Percentiles rank a stretch among this genome's conserved stretches.
Conservation (phyloP, 306 rosid species). For the Datisca glomerata region DNA sequence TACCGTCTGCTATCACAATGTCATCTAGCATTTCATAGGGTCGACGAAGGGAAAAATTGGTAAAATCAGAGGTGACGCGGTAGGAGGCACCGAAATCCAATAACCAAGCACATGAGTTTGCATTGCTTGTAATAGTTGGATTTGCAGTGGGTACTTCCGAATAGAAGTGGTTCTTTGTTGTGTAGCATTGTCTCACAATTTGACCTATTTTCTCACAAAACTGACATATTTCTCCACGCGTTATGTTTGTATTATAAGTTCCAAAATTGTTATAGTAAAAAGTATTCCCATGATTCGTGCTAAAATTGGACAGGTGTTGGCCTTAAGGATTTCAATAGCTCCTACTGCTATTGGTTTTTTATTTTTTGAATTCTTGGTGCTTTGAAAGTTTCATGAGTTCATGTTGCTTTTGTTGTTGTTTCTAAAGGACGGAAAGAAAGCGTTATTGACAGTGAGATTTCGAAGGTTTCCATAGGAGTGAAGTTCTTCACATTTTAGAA, state of each 20-base stretch:
- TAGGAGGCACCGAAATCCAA: neutral
- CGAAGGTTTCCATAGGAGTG: neutral
- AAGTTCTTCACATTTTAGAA: neutral
- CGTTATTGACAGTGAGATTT: neutral
- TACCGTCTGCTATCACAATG: too few species aligned
- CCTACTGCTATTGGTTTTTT: too few species aligned
- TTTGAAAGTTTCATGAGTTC: too few species aligned
- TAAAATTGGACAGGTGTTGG: too few species aligned
- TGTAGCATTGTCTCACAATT: neutral
- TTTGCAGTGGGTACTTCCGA: neutral
- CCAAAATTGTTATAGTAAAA: neutral
- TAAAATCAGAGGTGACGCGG: too few species aligned
- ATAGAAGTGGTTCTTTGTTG: neutral
- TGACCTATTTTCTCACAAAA: neutral
- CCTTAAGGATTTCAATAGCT: too few species aligned
- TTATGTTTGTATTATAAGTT: too few species aligned
- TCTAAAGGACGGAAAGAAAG: neutral
- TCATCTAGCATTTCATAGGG: neutral
- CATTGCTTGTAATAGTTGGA: neutral
- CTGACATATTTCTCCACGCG: neutral
- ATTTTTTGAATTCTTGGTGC: too few species aligned
- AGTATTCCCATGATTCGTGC: neutral
- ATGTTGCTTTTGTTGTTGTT: neutral
- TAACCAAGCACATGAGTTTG: neutral
- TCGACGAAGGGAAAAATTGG: neutral